Base-by-base conservation (phyloP, 2,329 filamentous ascomycete species). In the Emericellopsis atlantica region DNA sequence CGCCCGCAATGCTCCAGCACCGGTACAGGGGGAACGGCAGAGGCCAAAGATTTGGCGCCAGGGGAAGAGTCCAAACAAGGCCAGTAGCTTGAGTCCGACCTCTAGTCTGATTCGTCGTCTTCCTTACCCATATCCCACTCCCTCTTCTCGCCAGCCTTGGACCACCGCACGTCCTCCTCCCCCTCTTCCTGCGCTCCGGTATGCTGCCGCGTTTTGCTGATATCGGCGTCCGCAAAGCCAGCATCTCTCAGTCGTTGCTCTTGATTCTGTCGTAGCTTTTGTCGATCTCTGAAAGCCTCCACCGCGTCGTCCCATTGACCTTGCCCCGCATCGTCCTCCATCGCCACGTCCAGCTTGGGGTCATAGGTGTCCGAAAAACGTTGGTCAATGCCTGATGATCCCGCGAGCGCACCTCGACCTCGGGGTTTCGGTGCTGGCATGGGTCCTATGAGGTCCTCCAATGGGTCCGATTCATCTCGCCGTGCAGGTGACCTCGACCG, bases 251-350 rank as follows among this genome's bases (percentile, higher is more conserved):
- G 62, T 43, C 88, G 68, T 40, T 88, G 80, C 6, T 84, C 84
- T 24, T 87, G 85, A 49, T 80, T 76, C 46, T 79, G 71, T 51
- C 77, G 79, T 76, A 84, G 88, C 48, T 79, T 80, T 48, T 85
- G 76, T n/a, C 86, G 77, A 55, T 94, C 87, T 32, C 82, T 74
- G 42, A 86, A 69, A 5, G 81, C 79, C 59, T 94, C 87, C 1
- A 92, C 66, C 1, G 84, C 79, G 50, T 85, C 76, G 36, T 85
- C 83, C 88, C 87, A 95, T 44, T 85, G 77, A 45, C 81, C 78
- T 23, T 69, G 70, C 18, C 58, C 59, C 3, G 61, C 64, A 1
- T 67, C 64, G 3, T 45, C 61, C 45, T 71, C 69, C 37, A 66
- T 60, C 32, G 69, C 62, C 4, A 81, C 59, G 49, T 84, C 76